phyloP scores from a whole-genome alignment of 768 basidiomycete species.

The Trametes sanguinea region DNA sequence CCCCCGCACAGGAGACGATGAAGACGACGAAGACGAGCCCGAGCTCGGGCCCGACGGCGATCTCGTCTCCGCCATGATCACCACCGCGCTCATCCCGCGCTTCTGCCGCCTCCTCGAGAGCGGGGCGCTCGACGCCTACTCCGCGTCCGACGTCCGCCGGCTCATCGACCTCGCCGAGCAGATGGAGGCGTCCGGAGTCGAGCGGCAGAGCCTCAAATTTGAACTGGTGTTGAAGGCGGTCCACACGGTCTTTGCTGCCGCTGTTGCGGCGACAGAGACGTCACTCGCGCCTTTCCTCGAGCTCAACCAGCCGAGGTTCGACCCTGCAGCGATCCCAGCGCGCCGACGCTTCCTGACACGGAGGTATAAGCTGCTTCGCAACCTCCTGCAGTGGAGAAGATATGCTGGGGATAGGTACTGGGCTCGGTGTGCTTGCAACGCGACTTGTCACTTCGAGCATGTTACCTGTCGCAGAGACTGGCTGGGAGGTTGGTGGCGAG shows the following conservation, averaged over 20 bases:
- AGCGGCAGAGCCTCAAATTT: conserved; percentile 59
- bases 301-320: conserved; percentile 53
- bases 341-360: conserved; percentile 69
- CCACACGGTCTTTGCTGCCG: conserved; percentile 50
- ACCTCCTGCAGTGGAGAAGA: conserved; percentile 76
- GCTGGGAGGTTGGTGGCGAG: conserved; percentile 89
- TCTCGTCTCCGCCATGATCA: conserved; percentile 83
- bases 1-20: conserved; percentile 38
- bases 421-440: conserved; percentile 53
- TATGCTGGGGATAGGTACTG: conserved; percentile 62
- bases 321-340: conserved; percentile 74
- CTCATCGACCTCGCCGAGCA: conserved; percentile 79
- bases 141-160: conserved; percentile 57
- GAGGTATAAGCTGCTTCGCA: conserved; percentile 70
- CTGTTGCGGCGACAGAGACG: conserved; percentile 52
- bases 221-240: conserved; percentile 65
- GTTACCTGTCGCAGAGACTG: conserved; percentile 64
- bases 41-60: conserved; percentile 84
- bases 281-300: conserved; percentile 53
- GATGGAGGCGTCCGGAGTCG: conserved; percentile 67
- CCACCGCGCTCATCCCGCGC: conserved; percentile 78
- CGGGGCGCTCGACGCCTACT: conserved; percentile 86
- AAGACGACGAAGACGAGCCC: conserved; percentile 47
- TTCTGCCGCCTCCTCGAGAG: conserved; percentile 71
- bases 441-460: conserved; percentile 62